Percentiles rank a stretch among this genome's conserved stretches.
These are phyloP conservation scores for Pseudogymnoascus verrucosus DNA, from an alignment of 2,329 filamentous ascomycete genomes.

Conservation along the genomic window DNA sequence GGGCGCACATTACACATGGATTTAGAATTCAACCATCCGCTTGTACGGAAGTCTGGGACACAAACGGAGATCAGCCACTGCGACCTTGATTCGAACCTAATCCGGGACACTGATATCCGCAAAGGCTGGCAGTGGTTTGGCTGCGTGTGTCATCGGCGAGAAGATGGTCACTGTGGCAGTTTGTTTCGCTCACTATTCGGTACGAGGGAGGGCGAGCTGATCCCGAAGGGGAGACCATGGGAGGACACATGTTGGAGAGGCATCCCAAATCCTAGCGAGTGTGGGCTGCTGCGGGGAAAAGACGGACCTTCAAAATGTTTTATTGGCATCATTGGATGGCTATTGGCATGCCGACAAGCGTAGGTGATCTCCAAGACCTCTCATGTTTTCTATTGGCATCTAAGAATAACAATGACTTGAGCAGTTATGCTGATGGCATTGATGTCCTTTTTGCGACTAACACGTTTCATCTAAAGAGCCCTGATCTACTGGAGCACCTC, in stretches of 20 bases:
- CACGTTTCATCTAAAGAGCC: background rate
- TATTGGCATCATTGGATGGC: background rate
- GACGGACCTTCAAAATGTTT: background rate
- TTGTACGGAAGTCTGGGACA: background rate
- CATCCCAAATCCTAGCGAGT: background rate
- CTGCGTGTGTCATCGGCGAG: background rate
- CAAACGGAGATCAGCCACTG: background rate
- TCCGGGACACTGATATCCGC: background rate
- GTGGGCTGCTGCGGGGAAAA: background rate
- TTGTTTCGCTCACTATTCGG: background rate
- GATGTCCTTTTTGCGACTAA: background rate
- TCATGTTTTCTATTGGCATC: background rate
- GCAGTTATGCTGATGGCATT: background rate
- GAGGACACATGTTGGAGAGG: background rate
- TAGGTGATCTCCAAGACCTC: background rate
- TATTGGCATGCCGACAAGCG: background rate
- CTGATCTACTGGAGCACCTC: background rate
- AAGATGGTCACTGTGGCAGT: no score
- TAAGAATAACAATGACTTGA: background rate
- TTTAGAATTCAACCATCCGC: background rate
- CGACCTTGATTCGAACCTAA: background rate
- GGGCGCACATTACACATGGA: background rate
- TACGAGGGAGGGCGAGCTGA: background rate
- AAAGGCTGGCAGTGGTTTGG: background rate
- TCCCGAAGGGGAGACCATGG: background rate